These are phyloP conservation scores for Microdochium paspali DNA, from an alignment of 2,329 filamentous ascomycete genomes.

Conservation along the genomic window DNA sequence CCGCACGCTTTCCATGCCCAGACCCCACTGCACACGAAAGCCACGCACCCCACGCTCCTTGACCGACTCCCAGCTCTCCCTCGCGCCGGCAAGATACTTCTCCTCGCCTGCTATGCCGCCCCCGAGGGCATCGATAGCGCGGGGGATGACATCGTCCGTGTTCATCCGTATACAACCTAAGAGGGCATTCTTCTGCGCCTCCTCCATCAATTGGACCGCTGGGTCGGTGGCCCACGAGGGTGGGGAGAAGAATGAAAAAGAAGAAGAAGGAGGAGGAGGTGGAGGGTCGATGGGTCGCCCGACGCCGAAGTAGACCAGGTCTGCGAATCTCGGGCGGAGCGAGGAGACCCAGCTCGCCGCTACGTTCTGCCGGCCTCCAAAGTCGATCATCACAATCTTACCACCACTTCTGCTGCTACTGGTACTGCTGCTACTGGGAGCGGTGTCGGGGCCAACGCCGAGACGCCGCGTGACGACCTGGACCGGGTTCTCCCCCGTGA, in stretches of 20 bases:
- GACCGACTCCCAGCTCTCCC: slow-evolving; percentile 10
- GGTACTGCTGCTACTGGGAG: no score
- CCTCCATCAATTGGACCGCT: not conserved
- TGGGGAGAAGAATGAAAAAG: no score
- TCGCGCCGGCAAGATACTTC: slow-evolving; percentile 10
- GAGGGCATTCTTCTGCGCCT: not conserved
- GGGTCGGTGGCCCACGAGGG: slow-evolving; percentile 2
- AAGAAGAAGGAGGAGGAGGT: not conserved
- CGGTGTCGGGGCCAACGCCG: not conserved
- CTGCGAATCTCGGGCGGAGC: slow-evolving; percentile 3
- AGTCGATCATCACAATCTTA: slow-evolving; percentile 16
- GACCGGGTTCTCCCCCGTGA: slow-evolving; percentile 9
- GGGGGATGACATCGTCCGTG: slow-evolving; percentile 11
- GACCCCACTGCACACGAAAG: slow-evolving; percentile 13
- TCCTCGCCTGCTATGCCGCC: slow-evolving; percentile 10
- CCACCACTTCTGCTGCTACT: no score
- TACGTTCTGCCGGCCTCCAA: slow-evolving; percentile 14
- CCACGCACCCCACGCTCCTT: slow-evolving; percentile 10
- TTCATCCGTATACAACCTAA: slow-evolving; percentile 7
- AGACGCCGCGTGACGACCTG: slow-evolving; percentile 2
- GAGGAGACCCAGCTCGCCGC: slow-evolving; percentile 10
- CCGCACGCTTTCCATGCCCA: slow-evolving; percentile 15
- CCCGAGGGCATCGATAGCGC: slow-evolving; percentile 7
- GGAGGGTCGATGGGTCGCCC: slow-evolving; percentile 10
- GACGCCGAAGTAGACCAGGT: slow-evolving; percentile 8